These are phyloP conservation scores for Phytophthora palmivora DNA, from an alignment of 352 stramenopile genomes.

Conservation along the genomic window DNA sequence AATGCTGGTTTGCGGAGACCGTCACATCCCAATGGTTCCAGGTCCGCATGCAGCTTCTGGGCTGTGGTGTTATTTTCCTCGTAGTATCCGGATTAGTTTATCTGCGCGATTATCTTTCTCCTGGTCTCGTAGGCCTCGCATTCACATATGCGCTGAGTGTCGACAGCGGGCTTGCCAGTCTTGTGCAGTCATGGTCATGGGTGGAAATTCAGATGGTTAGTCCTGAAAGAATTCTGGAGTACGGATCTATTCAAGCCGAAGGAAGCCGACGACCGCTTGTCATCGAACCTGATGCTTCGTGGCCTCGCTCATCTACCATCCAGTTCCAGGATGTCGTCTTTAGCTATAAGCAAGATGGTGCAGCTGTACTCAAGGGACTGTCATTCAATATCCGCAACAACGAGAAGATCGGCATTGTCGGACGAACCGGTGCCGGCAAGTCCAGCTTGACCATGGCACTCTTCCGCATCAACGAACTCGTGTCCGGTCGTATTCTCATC, in stretches of 20 bases:
- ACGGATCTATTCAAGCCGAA: no score
- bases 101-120: slow-evolving; percentile 38
- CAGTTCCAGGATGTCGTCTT: no score
- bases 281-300: no score
- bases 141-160: slow-evolving; percentile 91
- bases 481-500: no score
- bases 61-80: slow-evolving; percentile 46
- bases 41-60: slow-evolving; percentile 59
- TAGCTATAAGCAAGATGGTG: no score
- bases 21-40: slow-evolving; percentile 62
- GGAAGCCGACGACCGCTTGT: no score
- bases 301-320: no score
- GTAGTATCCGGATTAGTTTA: slow-evolving; percentile 49
- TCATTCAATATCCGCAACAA: slow-evolving; percentile 61
- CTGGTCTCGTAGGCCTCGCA: slow-evolving; percentile 83
- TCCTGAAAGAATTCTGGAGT: no score
- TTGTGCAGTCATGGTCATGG: slow-evolving; percentile 61
- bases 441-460: no score
- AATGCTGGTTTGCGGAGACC: no score
- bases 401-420: slow-evolving; percentile 88
- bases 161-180: slow-evolving; percentile 73
- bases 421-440: no score
- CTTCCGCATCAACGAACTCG: no score
- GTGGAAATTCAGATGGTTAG: slow-evolving; percentile 57
- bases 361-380: slow-evolving; percentile 56